phyloP scores from a whole-genome alignment of 2,329 filamentous ascomycete species.

The Arthrinium puccinioides region DNA sequence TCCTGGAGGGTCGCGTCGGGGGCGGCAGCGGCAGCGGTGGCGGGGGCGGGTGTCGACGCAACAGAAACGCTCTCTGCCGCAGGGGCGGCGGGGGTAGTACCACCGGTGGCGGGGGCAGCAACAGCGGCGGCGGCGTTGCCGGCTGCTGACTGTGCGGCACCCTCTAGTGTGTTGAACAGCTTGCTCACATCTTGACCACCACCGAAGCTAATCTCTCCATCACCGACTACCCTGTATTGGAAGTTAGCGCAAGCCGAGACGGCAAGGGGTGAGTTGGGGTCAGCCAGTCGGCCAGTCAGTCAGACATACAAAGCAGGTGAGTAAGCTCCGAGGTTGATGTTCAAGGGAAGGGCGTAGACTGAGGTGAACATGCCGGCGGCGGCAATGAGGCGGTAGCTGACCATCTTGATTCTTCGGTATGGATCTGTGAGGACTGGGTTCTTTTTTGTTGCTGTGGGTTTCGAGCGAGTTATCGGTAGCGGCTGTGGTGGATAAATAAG shows the following conservation, averaged over 20 bases:
- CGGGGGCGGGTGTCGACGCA: constrained; percentile 5
- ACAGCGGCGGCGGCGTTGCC: constrained; percentile 16
- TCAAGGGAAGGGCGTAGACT: constrained; percentile 27
- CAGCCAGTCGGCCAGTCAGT: background rate
- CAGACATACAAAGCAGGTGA: constrained; percentile 32
- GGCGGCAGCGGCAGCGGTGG: constrained; percentile 8
- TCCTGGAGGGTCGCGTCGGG: constrained; percentile 25
- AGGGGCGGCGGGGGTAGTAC: constrained; percentile 9
- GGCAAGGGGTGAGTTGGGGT: too few relatives aligned
- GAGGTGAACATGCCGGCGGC: constrained; percentile 28
- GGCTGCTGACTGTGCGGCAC: constrained; percentile 29
- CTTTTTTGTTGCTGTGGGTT: constrained; percentile 2
- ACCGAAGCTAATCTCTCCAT: constrained; percentile 27
- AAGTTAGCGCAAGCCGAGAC: constrained; percentile 1
- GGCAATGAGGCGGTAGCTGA: constrained; percentile 26
- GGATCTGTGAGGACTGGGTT: background rate
- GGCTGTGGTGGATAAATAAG: constrained; percentile 6
- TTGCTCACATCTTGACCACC: constrained; percentile 36
- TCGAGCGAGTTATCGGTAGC: constrained; percentile 1
- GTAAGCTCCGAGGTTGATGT: constrained; percentile 38
- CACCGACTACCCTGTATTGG: constrained; percentile 24
- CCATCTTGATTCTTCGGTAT: constrained; percentile 17
- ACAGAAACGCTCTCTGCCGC: constrained; percentile 10
- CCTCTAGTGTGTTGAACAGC: constrained; percentile 38
- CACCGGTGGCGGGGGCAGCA: constrained; percentile 8